Percentiles rank a stretch among this genome's conserved stretches.
Evolutionary conservation across 257 asterid genomes (phyloP).

Genomic region (Paulownia fortunei): DNA sequence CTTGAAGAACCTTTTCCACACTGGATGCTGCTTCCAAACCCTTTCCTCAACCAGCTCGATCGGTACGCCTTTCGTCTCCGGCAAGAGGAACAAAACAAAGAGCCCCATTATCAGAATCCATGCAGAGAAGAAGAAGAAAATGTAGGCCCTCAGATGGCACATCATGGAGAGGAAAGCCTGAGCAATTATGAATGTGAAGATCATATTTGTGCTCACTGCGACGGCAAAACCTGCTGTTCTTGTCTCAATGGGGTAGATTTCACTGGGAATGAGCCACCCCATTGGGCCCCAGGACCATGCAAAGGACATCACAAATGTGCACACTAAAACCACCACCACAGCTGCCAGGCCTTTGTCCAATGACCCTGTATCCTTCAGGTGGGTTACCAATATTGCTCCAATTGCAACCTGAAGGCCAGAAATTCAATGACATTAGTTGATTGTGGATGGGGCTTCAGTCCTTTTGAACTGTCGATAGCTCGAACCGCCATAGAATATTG

Average conservation of each 20-base stretch:
- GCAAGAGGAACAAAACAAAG: slow-evolving; percentile 41
- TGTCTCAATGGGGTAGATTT: slow-evolving; percentile 65
- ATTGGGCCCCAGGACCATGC: slow-evolving; percentile 80
- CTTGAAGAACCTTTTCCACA: slow-evolving; percentile 35
- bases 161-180: slow-evolving; percentile 45
- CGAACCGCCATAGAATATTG: too few species aligned
- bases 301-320: slow-evolving; percentile 60
- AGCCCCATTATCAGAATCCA: slow-evolving; percentile 45
- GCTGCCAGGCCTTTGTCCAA: slow-evolving; percentile 42
- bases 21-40: slow-evolving; percentile 42
- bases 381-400: slow-evolving; percentile 38
- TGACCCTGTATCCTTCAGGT: slow-evolving; percentile 45
- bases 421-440: too few species aligned
- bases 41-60: slow-evolving; percentile 29
- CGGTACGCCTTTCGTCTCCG: slow-evolving; percentile 46
- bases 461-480: too few species aligned
- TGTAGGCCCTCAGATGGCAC: slow-evolving; percentile 42
- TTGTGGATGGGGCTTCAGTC: too few species aligned
- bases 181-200: slow-evolving; percentile 45
- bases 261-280: slow-evolving; percentile 69
- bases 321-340: slow-evolving; percentile 55
- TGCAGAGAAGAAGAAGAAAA: slow-evolving; percentile 49
- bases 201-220: slow-evolving; percentile 60
- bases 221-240: slow-evolving; percentile 64
- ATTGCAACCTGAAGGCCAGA: slow-evolving; percentile 46